phyloP scores from a whole-genome alignment of 768 basidiomycete genomes.

The Nevesoporus exiguus region DNA sequence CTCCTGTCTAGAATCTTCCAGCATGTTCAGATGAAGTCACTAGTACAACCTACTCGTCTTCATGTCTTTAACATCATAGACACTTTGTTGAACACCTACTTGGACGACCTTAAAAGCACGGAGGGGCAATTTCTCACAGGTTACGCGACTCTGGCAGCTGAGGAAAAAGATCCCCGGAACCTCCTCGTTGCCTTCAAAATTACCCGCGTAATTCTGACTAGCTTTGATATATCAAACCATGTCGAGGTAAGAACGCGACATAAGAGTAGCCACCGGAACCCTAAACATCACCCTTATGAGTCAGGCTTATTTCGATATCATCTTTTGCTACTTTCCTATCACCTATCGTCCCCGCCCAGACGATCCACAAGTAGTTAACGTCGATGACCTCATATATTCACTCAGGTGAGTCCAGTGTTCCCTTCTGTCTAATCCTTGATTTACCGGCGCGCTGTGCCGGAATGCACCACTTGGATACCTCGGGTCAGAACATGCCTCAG shows the following conservation, averaged over 20 bases:
- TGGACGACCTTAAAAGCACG: slow-evolving; percentile 64
- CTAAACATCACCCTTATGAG: background rate
- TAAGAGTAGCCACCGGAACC: background rate
- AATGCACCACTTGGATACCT: background rate
- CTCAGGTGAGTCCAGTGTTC: slow-evolving; percentile 49
- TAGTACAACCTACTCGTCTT: slow-evolving; percentile 81
- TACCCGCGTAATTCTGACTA: slow-evolving; percentile 77
- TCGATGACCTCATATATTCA: slow-evolving; percentile 75
- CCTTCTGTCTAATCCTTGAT: background rate
- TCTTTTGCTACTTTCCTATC: slow-evolving; percentile 98
- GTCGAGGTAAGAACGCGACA: slow-evolving; percentile 63
- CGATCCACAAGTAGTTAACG: slow-evolving; percentile 89
- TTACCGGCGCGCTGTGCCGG: background rate
- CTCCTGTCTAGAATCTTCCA: slow-evolving; percentile 55
- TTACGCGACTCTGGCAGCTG: slow-evolving; percentile 82
- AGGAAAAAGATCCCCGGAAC: slow-evolving; percentile 97
- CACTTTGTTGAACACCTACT: slow-evolving; percentile 38
- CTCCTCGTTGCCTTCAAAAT: slow-evolving; percentile 87
- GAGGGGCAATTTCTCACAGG: slow-evolving; percentile 68
- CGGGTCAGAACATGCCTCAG: slow-evolving; percentile 60
- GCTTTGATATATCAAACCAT: slow-evolving; percentile 74
- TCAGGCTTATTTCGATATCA: slow-evolving; percentile 89
- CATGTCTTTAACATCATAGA: slow-evolving; percentile 81
- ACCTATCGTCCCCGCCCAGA: slow-evolving; percentile 92
- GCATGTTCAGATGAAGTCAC: slow-evolving; percentile 76